Evolutionary conservation across 2,329 filamentous ascomycete genomes (phyloP), one percentile per base, ranked within the genome.

Genomic region (Nannizziopsis barbatae): DNA sequence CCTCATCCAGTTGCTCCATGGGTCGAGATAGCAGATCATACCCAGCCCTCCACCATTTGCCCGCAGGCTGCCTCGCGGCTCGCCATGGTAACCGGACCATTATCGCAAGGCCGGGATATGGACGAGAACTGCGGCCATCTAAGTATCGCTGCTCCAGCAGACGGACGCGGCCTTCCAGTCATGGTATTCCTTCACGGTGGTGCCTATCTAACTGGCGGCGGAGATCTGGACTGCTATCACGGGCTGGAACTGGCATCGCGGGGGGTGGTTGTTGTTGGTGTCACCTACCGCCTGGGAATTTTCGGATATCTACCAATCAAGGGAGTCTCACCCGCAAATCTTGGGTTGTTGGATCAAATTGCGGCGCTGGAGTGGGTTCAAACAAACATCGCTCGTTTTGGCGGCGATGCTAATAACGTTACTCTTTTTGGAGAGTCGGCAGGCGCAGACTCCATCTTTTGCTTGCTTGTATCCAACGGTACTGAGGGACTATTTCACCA

Each of bases 361-460:
- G 65, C 69, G 2, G 66, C 68, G 1, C 62, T 75, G 15, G 58
- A 74, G 53, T 76, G 73, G 73, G 69, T 73, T 0, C 65, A 71
- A 40, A 60, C 71, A 41, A 65, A 75, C 53, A 71, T 75, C 37
- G 47, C 56, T 7, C 59, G 69, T 0, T 59, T 76, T 3, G 69
- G 71, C 7, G 75, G 74, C n/a, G 70, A 76, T 50, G 63, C 66
- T 4, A 18, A 35, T 15, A 54, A 61, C 2, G 71, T 76, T 5
- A 74, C 69, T 0, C 71, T 71, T 3, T 71, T 71, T 64, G 75
- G 73, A 2, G 69, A 75, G 53, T 74, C 69, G 7, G 73, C 74
- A 0, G 74, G 75, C 1, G 75, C 71, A 1, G 68, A 69, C 1
- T 74, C 70, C 3, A 70, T 76, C 44, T 54, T 75, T 42, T 71